Evolutionary conservation across 331 rosid genomes (phyloP).

Genomic region (Arachis monticola): DNA sequence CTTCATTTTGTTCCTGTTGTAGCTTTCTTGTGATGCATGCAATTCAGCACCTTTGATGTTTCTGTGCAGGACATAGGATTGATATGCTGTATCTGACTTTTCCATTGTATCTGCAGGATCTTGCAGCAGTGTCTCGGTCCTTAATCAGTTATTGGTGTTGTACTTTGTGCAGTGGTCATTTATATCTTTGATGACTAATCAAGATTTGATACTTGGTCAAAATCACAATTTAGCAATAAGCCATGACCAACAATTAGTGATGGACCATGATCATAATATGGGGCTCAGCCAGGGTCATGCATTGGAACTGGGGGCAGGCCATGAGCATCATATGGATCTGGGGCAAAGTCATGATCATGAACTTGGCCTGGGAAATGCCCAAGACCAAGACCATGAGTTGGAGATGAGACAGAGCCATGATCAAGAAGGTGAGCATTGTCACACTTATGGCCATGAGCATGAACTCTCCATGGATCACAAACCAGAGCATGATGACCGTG

Average conservation of each 20-base stretch:
- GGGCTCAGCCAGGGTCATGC: slow-evolving; percentile 65
- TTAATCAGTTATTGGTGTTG: slow-evolving; percentile 25
- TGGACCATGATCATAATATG: slow-evolving; percentile 69
- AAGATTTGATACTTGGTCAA: slow-evolving; percentile 82
- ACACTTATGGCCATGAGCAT: slow-evolving; percentile 59
- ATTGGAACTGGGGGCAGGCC: slow-evolving; percentile 63
- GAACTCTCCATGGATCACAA: slow-evolving; percentile 75
- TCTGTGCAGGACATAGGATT: slow-evolving; percentile 9
- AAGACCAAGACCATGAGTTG: slow-evolving; percentile 42
- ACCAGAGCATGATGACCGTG: slow-evolving; percentile 68
- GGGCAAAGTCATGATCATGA: slow-evolving; percentile 69
- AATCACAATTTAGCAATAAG: slow-evolving; percentile 72
- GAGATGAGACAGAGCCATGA: slow-evolving; percentile 51
- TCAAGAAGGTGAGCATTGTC: slow-evolving; percentile 63
- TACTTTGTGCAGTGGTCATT: slow-evolving; percentile 41
- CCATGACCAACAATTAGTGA: slow-evolving; percentile 74
- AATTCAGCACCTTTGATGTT: slow-evolving; percentile 18
- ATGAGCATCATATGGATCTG: slow-evolving; percentile 65
- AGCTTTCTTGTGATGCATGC: slow-evolving; percentile 24
- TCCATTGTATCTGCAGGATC: slow-evolving; percentile 19
- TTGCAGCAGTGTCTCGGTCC: slow-evolving; percentile 39
- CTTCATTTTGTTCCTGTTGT: slow-evolving; percentile 6
- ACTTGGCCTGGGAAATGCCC: slow-evolving; percentile 53
- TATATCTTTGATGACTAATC: slow-evolving; percentile 67
- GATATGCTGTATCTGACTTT: slow-evolving; percentile 27